A percentile compares a stretch with the other conserved stretches of the same genome.
Conservation (phyloP, 176 grass and related monocot genomes). For the Chloris gayana region DNA sequence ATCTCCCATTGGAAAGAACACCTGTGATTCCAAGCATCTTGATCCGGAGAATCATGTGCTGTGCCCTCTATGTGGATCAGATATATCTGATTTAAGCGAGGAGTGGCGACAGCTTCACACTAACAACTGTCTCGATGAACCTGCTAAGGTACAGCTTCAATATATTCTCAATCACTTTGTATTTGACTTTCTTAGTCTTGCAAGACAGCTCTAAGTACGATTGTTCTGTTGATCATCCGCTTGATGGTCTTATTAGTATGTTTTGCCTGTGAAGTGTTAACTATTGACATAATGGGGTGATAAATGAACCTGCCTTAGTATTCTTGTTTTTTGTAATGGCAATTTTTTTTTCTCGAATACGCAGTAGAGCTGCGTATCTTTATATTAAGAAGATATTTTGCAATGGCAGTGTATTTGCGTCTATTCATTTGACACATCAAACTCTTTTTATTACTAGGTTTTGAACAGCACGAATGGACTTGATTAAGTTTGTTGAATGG, state of each 20-base stretch:
- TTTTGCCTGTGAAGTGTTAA: background rate
- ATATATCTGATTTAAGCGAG: slow-evolving; percentile 74
- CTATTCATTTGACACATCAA: background rate
- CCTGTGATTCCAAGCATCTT: slow-evolving; percentile 5
- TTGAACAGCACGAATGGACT: background rate
- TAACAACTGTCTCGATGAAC: slow-evolving; percentile 75
- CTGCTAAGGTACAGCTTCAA: slow-evolving; percentile 55
- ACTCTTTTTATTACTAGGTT: background rate
- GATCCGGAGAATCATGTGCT: slow-evolving; percentile 45
- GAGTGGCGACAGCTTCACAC: slow-evolving; percentile 62
- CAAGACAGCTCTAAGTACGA: slow-evolving; percentile 23
- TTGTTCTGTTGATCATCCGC: background rate
- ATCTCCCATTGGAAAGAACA: slow-evolving; percentile 12
- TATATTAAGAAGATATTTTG: too few relatives aligned
- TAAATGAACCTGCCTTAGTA: slow-evolving; percentile 2
- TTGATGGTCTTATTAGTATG: slow-evolving; percentile 1
- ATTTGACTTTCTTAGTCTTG: slow-evolving; percentile 20
- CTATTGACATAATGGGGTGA: background rate
- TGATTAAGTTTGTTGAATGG: background rate
- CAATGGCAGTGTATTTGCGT: too few relatives aligned
- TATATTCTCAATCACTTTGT: slow-evolving; percentile 22
- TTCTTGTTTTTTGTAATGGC: background rate
- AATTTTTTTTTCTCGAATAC: too few relatives aligned
- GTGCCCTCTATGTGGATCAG: slow-evolving; percentile 78
- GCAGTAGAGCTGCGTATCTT: too few relatives aligned